Base-by-base conservation (phyloP, 768 basidiomycete genomes). In the Pholiota molesta region DNA sequence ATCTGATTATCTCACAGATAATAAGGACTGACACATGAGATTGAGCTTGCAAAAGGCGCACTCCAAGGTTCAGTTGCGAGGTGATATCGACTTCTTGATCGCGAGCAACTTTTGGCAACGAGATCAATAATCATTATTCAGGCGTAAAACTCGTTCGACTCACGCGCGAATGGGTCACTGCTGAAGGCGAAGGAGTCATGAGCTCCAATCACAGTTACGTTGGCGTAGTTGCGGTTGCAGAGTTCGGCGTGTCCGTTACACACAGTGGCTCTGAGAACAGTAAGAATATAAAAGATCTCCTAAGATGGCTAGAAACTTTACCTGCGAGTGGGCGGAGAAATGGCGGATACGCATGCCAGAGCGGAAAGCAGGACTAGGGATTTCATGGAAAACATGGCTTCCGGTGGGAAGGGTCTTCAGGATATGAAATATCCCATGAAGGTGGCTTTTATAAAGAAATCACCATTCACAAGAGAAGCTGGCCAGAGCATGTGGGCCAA, bases 191-290 rank as follows among this genome's bases (percentile, higher is more conserved):
- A 86, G 2, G 85, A 86, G 69, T 88, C 81, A 63, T 88, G 86
- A 0, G 85, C 79, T 65, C 79, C 79, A n/a, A 83, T 54, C 58
- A 76, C 80, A 0, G 81, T 82, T 21, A 79, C 76, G 57, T 83
- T 83, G 40, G 78, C 83, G 68, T 89, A 91, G 33, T 73, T 73
- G 29, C 85, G 76, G 58, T 75, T 66, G 71, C 90, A 91, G 3
- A 90, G 74, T 65, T 88, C 86, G 0, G 86, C 76, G 52, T 82
- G 82, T 0, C 89, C 88, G 69, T 91, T 91, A 73, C 89, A 91
- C 7, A 83, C 77, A 0, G 75, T 78, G 6, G 81, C 78, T 60
- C 79, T 81, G 39, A 14, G 49, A 49, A 51, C 10, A 26, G 23
- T 52, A 29, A 45, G 14, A 23, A 26, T 13, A 13, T 23, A 31